Conservation (phyloP, 148 eudicot genomes). For the Cornus kousa region DNA sequence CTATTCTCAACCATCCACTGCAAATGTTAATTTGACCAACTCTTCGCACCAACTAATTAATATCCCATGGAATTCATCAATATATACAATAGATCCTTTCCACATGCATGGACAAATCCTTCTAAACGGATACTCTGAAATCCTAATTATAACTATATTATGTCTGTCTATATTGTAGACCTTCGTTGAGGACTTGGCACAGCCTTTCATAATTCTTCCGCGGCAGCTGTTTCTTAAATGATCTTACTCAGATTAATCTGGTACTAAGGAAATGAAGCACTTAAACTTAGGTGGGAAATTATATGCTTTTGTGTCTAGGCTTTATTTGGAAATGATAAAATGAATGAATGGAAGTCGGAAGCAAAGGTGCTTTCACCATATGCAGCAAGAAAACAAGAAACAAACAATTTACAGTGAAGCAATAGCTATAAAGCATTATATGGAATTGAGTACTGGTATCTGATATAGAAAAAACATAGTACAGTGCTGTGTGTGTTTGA, state of each 20-base stretch:
- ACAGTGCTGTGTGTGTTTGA: background rate
- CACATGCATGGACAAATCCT: background rate
- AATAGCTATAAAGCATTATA: background rate
- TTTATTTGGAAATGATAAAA: background rate
- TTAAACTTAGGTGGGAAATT: background rate
- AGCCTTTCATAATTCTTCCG: too few relatives aligned
- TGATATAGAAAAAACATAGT: background rate
- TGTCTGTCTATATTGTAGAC: background rate
- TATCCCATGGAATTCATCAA: too few relatives aligned
- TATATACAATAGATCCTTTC: background rate
- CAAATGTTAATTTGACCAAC: too few relatives aligned
- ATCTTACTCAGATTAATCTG: background rate
- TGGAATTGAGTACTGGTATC: background rate
- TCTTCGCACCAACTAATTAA: too few relatives aligned
- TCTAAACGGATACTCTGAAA: background rate
- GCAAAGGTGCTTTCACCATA: background rate
- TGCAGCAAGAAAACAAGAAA: background rate
- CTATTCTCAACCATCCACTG: too few relatives aligned
- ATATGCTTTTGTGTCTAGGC: background rate
- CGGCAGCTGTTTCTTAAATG: background rate
- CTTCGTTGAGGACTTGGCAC: background rate
- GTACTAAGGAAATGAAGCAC: background rate
- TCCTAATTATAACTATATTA: too few relatives aligned
- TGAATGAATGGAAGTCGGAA: background rate
- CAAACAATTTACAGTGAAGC: background rate